Conservation (phyloP, 2,329 filamentous ascomycete species). For the Teratosphaeria zuluensis region DNA sequence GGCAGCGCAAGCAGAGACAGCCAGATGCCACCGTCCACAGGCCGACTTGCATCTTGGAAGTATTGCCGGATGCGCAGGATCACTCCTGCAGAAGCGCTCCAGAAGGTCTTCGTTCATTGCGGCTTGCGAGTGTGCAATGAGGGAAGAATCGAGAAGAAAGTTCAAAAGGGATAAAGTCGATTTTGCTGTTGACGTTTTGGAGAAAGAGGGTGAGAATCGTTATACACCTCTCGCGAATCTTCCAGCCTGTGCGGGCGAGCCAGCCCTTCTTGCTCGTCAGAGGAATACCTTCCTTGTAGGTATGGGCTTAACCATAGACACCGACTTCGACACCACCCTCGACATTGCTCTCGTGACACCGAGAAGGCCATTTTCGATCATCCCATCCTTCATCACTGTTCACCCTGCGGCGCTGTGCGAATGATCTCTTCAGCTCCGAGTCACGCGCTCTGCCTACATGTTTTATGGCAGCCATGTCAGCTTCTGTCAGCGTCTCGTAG, state of each 20-base stretch:
- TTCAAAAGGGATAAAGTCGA: no score
- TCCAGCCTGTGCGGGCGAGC: slow-evolving; percentile 1
- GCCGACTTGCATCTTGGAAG: no score
- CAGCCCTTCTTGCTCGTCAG: slow-evolving; percentile 2
- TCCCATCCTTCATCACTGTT: background rate
- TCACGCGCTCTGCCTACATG: background rate
- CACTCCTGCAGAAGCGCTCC: no score
- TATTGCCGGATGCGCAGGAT: no score
- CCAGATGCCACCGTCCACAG: no score
- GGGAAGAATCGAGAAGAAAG: no score
- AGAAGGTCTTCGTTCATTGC: no score
- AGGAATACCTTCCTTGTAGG: slow-evolving; percentile 1
- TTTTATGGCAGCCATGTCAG: slow-evolving; percentile 1
- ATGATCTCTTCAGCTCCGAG: background rate
- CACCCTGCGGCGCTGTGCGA: background rate
- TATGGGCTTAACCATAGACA: slow-evolving; percentile 3
- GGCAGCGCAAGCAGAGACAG: no score
- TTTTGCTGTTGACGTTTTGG: no score
- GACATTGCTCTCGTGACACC: background rate
- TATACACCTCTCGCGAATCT: slow-evolving; percentile 1
- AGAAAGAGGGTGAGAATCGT: no score
- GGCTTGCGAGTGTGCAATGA: no score
- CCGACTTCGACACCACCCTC: slow-evolving; percentile 4
- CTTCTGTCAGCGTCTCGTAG: background rate
- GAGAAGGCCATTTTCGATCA: no score